A percentile compares a stretch with the other conserved stretches of the same genome.
Conservation (phyloP, 2,329 filamentous ascomycete genomes). For the Aspergillus clavatus region DNA sequence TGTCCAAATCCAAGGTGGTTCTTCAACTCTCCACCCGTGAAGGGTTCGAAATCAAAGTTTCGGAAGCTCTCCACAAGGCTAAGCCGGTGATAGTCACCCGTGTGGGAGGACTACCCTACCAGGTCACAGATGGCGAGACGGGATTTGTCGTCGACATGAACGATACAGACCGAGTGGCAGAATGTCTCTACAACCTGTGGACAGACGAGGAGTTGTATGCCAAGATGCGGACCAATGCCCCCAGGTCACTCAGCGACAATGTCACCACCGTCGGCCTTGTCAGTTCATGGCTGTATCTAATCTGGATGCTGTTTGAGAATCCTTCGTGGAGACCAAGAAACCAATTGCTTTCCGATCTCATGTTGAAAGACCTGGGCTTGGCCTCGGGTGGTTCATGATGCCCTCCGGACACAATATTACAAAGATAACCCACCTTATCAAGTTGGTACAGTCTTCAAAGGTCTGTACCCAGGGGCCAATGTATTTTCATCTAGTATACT, state of each 20-base stretch:
- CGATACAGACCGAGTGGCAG: constrained; percentile 65
- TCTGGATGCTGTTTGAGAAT: not conserved
- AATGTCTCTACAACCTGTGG: constrained; percentile 62
- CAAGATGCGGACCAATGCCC: constrained; percentile 62
- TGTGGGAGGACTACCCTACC: constrained; percentile 74
- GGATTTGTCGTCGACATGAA: constrained; percentile 70
- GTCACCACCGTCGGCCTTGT: constrained; percentile 67
- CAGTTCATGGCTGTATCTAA: not conserved
- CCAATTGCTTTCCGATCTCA: not conserved
- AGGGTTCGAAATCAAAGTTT: constrained; percentile 83
- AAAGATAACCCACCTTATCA: too few species aligned
- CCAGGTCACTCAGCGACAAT: constrained; percentile 68
- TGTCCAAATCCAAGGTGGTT: constrained; percentile 67
- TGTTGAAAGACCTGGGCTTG: not conserved
- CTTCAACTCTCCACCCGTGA: constrained; percentile 77
- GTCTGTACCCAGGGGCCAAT: too few species aligned
- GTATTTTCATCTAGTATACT: too few species aligned
- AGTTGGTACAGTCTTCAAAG: too few species aligned
- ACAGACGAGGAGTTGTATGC: constrained; percentile 60
- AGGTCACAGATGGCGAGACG: constrained; percentile 66
- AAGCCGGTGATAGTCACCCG: constrained; percentile 70
- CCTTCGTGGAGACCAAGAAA: not conserved
- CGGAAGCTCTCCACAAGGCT: constrained; percentile 74
- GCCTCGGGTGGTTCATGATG: not conserved
- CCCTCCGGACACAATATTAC: too few species aligned